Evolutionary conservation across 73 alveolate species (phyloP), one percentile per base, ranked within the genome.

Genomic region (Paramecium caudatum): DNA sequence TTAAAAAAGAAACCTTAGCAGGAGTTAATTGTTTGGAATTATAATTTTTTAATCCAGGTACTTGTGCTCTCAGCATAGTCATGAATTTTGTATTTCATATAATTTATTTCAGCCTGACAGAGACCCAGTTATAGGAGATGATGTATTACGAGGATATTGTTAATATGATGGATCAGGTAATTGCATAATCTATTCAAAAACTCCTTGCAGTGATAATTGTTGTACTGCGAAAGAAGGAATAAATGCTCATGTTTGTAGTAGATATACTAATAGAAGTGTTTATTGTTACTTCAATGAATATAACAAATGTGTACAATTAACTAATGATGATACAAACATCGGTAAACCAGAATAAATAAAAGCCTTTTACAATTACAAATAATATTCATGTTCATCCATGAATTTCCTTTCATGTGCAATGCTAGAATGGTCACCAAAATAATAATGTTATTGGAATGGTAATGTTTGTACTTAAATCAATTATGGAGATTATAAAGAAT

Each of bases 231-330:
- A 13, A 8, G 32, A 33, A 2, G 88, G 88, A 12, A 74, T 74
- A 45, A 74, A 74, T 74, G 65, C 88, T 0, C 88, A 74, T 74
- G 88, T 74, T n/a, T 74, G 88, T 10, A 74, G 88, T 74, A 16
- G 65, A 43, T 74, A 39, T 10, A 15, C 88, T 21, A 43, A 74
- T 45, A 4, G 25, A 16, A 10, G 17, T 3, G 21, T 15, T 12
- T 74, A 41, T 10, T 65, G 83, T 36, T 65, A 65, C 34, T 65
- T 65, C 34, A 65, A 65, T 33, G 49, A 65, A n/a, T 16, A 10
- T 27, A 30, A 33, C 19, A 65, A 65, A 65, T 65, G 83, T 65
- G 83, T 65, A 10, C 33, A 65, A 65, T 65, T 65, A 10, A 65
- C 83, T 4, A 15, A 13, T 33, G 36, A 30, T 10, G 32, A 0